Evolutionary conservation across 2,329 filamentous ascomycete genomes (phyloP).

Genomic region (Colletotrichum sp.): DNA sequence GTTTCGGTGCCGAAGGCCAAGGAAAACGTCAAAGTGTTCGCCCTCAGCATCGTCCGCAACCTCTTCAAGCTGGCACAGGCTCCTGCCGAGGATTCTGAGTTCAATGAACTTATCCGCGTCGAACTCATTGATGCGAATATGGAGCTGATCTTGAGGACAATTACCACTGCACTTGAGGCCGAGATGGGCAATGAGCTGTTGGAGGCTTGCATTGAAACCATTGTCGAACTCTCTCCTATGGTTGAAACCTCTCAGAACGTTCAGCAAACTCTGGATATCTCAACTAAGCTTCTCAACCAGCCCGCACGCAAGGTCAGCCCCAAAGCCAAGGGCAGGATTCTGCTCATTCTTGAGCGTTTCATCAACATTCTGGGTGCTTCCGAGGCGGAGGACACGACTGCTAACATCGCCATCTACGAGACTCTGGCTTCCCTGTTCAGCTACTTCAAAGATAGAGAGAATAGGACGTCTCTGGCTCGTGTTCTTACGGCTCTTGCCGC

Average conservation of each 20-base stretch:
- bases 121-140: slow-evolving; percentile 63
- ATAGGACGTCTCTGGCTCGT: slow-evolving; percentile 74
- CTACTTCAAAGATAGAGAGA: slow-evolving; percentile 84
- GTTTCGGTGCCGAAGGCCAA: slow-evolving; percentile 77
- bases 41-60: slow-evolving; percentile 76
- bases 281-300: slow-evolving; percentile 81
- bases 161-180: slow-evolving; percentile 70
- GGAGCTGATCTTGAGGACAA: slow-evolving; percentile 67
- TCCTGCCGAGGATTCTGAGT: slow-evolving; percentile 59
- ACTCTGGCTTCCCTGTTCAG: slow-evolving; percentile 84
- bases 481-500: slow-evolving; percentile 75
- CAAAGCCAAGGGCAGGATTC: slow-evolving; percentile 79
- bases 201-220: slow-evolving; percentile 77
- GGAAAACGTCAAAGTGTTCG: slow-evolving; percentile 84
- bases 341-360: slow-evolving; percentile 83
- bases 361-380: slow-evolving; percentile 61
- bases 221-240: slow-evolving; percentile 77
- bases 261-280: slow-evolving; percentile 79
- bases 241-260: slow-evolving; percentile 73
- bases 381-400: slow-evolving; percentile 9
- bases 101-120: slow-evolving; percentile 57
- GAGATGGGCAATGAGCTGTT: slow-evolving; percentile 74
- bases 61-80: slow-evolving; percentile 66
- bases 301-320: slow-evolving; percentile 84
- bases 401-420: slow-evolving; percentile 63